Percentiles rank a stretch among this genome's conserved stretches.
These are phyloP conservation scores for Fusarium longipes DNA, from an alignment of 2,329 filamentous ascomycete genomes.

Conservation along the genomic window DNA sequence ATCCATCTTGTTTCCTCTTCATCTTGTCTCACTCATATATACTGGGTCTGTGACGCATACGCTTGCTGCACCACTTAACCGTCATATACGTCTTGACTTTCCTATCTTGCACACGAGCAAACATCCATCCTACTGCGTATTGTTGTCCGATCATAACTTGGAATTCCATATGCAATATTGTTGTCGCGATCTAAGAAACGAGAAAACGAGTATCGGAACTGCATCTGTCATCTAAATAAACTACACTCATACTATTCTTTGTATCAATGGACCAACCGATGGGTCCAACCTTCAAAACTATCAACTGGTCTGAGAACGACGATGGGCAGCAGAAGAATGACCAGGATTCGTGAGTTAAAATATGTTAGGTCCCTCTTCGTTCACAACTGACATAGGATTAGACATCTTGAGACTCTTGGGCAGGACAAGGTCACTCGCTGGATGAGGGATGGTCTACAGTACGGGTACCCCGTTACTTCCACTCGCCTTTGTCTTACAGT, in stretches of 20 bases:
- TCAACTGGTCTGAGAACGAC: constrained; percentile 20
- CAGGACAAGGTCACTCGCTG: constrained; percentile 34
- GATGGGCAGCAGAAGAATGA: not conserved
- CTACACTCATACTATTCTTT: not conserved
- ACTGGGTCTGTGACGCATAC: constrained; percentile 13
- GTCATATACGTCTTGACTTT: not conserved
- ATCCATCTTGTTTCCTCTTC: constrained; percentile 27
- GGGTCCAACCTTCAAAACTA: constrained; percentile 16
- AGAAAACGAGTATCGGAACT: not conserved
- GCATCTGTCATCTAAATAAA: not conserved
- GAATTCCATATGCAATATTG: not conserved
- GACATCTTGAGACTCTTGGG: constrained; percentile 7
- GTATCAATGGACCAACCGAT: constrained; percentile 20
- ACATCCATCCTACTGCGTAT: not conserved
- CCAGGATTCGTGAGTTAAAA: constrained; percentile 5
- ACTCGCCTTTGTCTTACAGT: not conserved
- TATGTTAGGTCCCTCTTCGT: not conserved
- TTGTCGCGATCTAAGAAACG: not conserved
- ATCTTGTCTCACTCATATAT: constrained; percentile 8
- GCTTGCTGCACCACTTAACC: not conserved
- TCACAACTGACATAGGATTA: constrained; percentile 14
- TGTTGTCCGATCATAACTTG: not conserved
- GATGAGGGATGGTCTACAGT: constrained; percentile 35
- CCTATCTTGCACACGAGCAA: not conserved
- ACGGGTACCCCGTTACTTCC: constrained; percentile 12